Percentiles rank a stretch among this genome's conserved stretches.
Evolutionary conservation across 179 eudicot species (phyloP).

Genomic region (Silene noctiflora): DNA sequence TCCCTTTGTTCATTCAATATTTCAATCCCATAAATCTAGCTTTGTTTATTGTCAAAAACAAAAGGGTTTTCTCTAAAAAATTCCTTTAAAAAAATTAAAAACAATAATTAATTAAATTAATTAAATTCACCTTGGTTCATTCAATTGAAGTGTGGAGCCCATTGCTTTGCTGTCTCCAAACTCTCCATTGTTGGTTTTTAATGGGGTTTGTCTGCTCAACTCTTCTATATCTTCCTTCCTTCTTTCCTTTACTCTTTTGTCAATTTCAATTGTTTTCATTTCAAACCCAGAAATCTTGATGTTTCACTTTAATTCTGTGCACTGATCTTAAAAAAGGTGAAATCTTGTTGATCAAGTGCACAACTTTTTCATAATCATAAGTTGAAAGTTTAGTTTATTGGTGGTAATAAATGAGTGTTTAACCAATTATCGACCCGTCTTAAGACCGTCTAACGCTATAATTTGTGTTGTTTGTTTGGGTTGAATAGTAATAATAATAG

Average conservation of each 20-base stretch:
- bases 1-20: slow-evolving; percentile 17
- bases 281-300: slow-evolving; percentile 11
- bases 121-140: slow-evolving; percentile 1
- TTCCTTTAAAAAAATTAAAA: neutral
- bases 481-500: neutral
- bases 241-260: neutral
- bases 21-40: neutral
- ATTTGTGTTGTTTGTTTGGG: neutral
- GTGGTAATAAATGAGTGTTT: too few species aligned
- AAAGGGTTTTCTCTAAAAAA: too few species aligned
- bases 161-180: slow-evolving; percentile 76
- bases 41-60: too few species aligned
- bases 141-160: slow-evolving; percentile 42
- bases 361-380: neutral
- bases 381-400: too few species aligned
- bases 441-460: neutral
- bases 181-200: slow-evolving; percentile 52
- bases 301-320: slow-evolving; percentile 16
- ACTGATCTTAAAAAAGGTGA: neutral
- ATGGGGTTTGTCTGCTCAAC: slow-evolving; percentile 49
- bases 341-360: slow-evolving; percentile 17
- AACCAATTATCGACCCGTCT: too few species aligned
- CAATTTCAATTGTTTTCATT: slow-evolving; percentile 29
- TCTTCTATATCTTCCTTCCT: slow-evolving; percentile 4
- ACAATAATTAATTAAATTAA: neutral